phyloP scores from a whole-genome alignment of 2,329 filamentous ascomycete species.

The Parastagonospora nodorum region DNA sequence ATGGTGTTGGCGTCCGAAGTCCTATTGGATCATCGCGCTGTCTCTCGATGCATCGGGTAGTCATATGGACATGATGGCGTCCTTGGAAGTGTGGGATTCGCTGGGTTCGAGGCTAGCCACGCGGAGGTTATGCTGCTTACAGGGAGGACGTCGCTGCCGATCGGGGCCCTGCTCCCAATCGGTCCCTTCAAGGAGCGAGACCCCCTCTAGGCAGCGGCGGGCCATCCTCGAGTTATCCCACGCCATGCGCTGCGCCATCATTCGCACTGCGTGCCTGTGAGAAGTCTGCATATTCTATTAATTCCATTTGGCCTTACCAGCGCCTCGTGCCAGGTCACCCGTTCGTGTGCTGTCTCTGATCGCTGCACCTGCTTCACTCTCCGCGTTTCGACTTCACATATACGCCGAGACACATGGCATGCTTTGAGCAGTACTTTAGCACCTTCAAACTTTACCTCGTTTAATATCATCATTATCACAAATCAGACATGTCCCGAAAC shows the following conservation, averaged over 20 bases:
- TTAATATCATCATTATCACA: slow-evolving; percentile 14
- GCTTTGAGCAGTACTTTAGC: slow-evolving; percentile 15
- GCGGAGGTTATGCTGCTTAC: slow-evolving; percentile 18
- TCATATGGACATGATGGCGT: slow-evolving; percentile 23
- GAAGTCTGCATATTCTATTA: slow-evolving; percentile 21
- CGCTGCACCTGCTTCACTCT: slow-evolving; percentile 26
- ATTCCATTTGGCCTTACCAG: slow-evolving; percentile 24
- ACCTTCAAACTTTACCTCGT: slow-evolving; percentile 3
- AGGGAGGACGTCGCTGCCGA: slow-evolving; percentile 26
- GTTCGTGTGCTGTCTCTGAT: slow-evolving; percentile 29
- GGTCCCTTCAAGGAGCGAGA: slow-evolving; percentile 11
- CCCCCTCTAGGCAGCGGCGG: slow-evolving; percentile 25
- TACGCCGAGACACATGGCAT: slow-evolving; percentile 25
- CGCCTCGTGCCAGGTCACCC: slow-evolving; percentile 34
- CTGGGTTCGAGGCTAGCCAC: slow-evolving; percentile 17
- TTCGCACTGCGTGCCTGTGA: slow-evolving; percentile 19
- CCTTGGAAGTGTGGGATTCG: slow-evolving; percentile 19
- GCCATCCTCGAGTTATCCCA: slow-evolving; percentile 18
- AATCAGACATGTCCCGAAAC: slow-evolving; percentile 37
- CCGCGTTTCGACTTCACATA: slow-evolving; percentile 13
- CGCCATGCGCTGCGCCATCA: slow-evolving; percentile 31
- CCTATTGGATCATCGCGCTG: slow-evolving; percentile 20
- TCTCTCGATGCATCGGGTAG: slow-evolving; percentile 14
- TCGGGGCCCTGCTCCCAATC: slow-evolving; percentile 23
- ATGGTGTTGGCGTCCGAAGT: slow-evolving; percentile 11